Base-by-base conservation (phyloP, 768 basidiomycete species). In the Paxillus ammoniavirescens region DNA sequence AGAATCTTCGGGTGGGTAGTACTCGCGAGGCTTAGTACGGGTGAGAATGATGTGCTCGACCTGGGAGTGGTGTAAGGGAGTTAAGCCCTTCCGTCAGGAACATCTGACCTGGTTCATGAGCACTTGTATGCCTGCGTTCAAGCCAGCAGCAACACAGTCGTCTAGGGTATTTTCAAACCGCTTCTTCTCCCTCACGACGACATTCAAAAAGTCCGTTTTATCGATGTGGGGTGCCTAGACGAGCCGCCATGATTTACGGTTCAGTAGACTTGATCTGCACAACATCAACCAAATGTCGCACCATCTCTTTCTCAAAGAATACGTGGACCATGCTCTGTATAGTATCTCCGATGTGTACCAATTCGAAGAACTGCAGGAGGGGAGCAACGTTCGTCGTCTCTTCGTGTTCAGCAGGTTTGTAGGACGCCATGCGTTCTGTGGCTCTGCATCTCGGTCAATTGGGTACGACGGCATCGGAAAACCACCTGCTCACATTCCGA, bases 271-370 rank as follows among this genome's bases (percentile, higher is more conserved):
- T 26, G 8, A 40, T 18, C 17, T n/a, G 17, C 10, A 14, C 14
- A 41, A 12, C 21, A 51, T 7, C 23, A 42, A 21, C 17, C 26
- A 14, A 47, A 41, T 4, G 18, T n/a, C 86, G 23, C 56, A 90
- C 92, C 72, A 98, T 74, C 62, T 97, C 96, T 64, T 95, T 95
- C 65, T 98, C 97, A 65, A 96, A 99, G 69, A 95, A 99, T 2
- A 98, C 97, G 61, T 99, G 94, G 6, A 97, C 84, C 85, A 98
- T 98, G 15, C 87, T 92, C 71, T 96, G 93, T 42, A 98, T 98
- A 14, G 92, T 99, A 65, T 99, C 96, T 1, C 94, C 97, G 14
- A 98, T 77, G 72, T 98, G 97, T 0, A 96, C 96, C 21, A 98
- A 77, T 74, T 98, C 96, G 59, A 99, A 98, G 73, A 98, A 98